Evolutionary conservation across 257 asterid species (phyloP).

Genomic region (Capsicum pubescens): DNA sequence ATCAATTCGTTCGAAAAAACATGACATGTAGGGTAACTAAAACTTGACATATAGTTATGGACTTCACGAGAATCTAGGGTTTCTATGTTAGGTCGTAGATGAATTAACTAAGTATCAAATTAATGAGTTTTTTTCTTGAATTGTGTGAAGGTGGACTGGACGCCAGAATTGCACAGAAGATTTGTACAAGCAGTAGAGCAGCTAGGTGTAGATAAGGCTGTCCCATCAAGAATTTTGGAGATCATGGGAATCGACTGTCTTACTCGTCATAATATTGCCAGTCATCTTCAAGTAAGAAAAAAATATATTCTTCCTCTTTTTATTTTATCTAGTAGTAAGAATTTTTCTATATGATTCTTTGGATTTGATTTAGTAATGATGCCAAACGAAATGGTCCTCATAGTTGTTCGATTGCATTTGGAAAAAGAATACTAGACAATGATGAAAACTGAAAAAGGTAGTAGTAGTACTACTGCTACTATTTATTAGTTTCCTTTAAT

Average conservation of each 20-base stretch:
- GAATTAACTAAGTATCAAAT: background rate
- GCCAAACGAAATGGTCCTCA: constrained; percentile 12
- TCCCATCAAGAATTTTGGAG: constrained; percentile 91
- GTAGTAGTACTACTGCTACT: background rate
- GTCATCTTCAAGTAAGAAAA: constrained; percentile 87
- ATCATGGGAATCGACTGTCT: constrained; percentile 96
- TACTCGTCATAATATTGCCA: constrained; percentile 95
- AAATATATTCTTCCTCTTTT: background rate
- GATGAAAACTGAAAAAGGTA: constrained; percentile 5
- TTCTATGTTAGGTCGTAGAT: background rate
- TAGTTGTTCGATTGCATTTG: background rate
- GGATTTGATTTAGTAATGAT: background rate
- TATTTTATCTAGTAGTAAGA: background rate
- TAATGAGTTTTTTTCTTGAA: constrained; percentile 27
- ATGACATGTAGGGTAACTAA: no score
- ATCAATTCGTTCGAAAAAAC: background rate
- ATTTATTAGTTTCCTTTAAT: background rate
- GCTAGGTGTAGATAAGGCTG: constrained; percentile 93
- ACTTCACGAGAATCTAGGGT: constrained; percentile 41
- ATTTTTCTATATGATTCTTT: background rate
- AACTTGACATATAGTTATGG: background rate
- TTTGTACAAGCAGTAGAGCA: constrained; percentile 97
- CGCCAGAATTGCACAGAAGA: constrained; percentile 88
- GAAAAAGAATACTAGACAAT: background rate
- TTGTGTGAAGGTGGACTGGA: constrained; percentile 87